Evolutionary conservation across 345 rosid genomes (phyloP).

Genomic region (Cardamine chenopodiifolia): DNA sequence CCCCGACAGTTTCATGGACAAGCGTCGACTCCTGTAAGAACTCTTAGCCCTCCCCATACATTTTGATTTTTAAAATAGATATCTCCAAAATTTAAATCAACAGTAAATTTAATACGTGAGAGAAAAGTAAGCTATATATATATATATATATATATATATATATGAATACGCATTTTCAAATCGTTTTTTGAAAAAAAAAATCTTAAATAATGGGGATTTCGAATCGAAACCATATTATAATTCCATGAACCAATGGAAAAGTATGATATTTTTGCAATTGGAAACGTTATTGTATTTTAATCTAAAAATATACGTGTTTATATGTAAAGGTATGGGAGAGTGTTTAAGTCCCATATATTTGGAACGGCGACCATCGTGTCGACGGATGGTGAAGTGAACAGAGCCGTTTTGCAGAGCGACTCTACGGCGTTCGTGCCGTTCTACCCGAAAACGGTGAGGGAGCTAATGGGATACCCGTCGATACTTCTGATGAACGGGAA

Average conservation of each 20-base stretch:
- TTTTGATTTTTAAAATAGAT: neutral
- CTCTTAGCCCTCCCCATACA: neutral
- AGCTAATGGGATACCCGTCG: constrained; percentile 95
- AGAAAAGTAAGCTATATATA: neutral
- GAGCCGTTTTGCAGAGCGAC: constrained; percentile 81
- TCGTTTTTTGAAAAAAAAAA: too few species aligned
- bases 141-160: too few species aligned
- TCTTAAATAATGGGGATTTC: too few species aligned
- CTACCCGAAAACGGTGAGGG: constrained; percentile 90
- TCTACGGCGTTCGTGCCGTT: constrained; percentile 79
- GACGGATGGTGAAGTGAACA: constrained; percentile 90
- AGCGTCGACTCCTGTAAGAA: constrained; percentile 71
- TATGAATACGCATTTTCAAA: neutral
- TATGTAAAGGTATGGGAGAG: constrained; percentile 73
- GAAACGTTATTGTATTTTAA: neutral
- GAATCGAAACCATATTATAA: too few species aligned
- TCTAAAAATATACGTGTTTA: neutral
- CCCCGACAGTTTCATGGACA: constrained; percentile 88
- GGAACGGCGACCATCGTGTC: constrained; percentile 85
- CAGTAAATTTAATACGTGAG: neutral
- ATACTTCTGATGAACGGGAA: constrained; percentile 84
- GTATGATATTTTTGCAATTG: neutral
- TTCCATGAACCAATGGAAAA: neutral
- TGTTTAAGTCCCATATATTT: constrained; percentile 96
- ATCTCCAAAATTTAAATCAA: neutral